These are phyloP conservation scores for Mallotus nudiflorus DNA, from an alignment of 345 rosid genomes.

Conservation along the genomic window DNA sequence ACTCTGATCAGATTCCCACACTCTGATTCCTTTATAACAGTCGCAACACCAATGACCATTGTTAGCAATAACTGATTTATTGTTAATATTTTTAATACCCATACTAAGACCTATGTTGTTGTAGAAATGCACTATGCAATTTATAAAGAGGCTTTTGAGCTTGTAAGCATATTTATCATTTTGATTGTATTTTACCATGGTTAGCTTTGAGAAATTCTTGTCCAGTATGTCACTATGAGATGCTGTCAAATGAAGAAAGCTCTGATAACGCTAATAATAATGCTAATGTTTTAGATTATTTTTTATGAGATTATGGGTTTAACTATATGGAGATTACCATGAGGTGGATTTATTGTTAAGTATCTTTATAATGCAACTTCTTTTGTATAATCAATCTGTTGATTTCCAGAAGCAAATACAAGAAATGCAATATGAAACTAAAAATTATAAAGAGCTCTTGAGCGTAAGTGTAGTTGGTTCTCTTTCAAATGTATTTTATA, in stretches of 20 bases:
- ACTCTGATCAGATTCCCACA: conserved; percentile 18
- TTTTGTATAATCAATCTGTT: too few relatives aligned
- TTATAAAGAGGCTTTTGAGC: conserved; percentile 65
- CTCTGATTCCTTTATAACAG: conserved; percentile 37
- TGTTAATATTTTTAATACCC: conserved; percentile 45
- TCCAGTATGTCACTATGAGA: conserved; percentile 67
- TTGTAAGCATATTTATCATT: conserved; percentile 68
- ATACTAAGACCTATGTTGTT: conserved; percentile 35
- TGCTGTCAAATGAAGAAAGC: conserved; percentile 43
- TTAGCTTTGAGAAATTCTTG: conserved; percentile 67
- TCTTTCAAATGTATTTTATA: neutral
- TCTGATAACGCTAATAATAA: too few relatives aligned
- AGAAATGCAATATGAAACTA: conserved; percentile 44
- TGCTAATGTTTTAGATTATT: conserved; percentile 2
- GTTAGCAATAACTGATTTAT: too few relatives aligned
- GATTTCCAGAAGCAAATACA: too few relatives aligned
- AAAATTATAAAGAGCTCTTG: conserved; percentile 48
- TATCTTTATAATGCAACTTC: too few relatives aligned
- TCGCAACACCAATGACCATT: conserved; percentile 38
- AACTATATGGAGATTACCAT: conserved; percentile 81
- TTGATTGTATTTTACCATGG: conserved; percentile 77
- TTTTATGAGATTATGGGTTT: conserved; percentile 49
- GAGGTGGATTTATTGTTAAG: conserved; percentile 87
- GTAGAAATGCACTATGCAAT: conserved; percentile 71
- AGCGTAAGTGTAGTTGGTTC: conserved; percentile 31